Conservation (phyloP, 345 rosid genomes). For the Linum trigynum region DNA sequence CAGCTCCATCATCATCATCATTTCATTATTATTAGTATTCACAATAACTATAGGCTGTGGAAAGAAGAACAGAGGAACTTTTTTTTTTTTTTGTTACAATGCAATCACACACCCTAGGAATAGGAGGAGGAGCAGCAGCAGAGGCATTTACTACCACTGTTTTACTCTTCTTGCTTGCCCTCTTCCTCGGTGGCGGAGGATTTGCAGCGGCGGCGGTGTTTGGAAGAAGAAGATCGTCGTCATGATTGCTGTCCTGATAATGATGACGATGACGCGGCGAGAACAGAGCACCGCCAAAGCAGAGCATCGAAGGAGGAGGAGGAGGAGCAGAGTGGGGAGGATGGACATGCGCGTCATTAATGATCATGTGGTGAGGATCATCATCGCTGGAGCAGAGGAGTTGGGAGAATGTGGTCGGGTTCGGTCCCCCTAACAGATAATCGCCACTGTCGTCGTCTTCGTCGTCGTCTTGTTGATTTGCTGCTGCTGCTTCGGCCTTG, state of each 20-base stretch:
- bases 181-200: conserved; percentile 15
- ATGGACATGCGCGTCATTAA: not conserved
- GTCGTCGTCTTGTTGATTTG: not conserved
- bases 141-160: too few relatives aligned
- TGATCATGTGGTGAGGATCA: not conserved
- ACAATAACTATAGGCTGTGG: too few relatives aligned
- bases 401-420: not conserved
- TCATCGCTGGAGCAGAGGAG: not conserved
- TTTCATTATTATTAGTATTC: too few relatives aligned
- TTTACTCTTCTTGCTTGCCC: conserved; percentile 37
- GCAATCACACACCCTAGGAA: conserved; percentile 36
- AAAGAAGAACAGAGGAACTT: too few relatives aligned
- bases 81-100: too few relatives aligned
- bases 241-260: too few relatives aligned
- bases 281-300: not conserved
- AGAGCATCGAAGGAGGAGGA: not conserved
- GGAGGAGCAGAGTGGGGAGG: not conserved
- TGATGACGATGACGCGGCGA: too few relatives aligned
- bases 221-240: not conserved
- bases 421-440: not conserved
- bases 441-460: not conserved
- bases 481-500: too few relatives aligned
- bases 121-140: conserved; percentile 34
- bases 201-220: not conserved
- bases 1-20: not conserved